A percentile compares a stretch with the other conserved stretches of the same genome.
Evolutionary conservation across 371 early-diverging fungal species (phyloP).

Genomic region (Gilbertella persicaria): DNA sequence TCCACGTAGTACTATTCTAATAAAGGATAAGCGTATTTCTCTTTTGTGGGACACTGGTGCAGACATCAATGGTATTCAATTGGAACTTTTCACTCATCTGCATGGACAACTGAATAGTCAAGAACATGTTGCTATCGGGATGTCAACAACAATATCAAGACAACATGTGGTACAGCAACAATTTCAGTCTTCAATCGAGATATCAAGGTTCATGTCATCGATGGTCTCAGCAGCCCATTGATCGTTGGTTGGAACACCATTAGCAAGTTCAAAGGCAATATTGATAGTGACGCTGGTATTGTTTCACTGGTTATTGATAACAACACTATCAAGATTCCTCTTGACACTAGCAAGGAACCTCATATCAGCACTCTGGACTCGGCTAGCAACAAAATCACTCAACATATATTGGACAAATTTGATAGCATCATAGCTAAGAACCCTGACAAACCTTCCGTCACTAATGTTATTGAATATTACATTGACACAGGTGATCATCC

Average conservation of each 20-base stretch:
- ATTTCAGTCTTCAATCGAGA: not conserved
- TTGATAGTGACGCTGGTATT: not conserved
- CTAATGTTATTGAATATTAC: not conserved
- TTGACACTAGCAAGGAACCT: no score
- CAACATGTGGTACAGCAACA: not conserved
- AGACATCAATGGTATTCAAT: not conserved
- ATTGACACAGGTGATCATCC: constrained; percentile 7
- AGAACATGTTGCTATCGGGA: not conserved
- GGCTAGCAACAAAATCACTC: no score
- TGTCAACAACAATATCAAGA: constrained; percentile 1
- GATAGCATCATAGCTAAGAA: not conserved
- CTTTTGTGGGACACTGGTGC: constrained; percentile 11
- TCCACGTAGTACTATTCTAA: not conserved
- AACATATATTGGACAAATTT: not conserved
- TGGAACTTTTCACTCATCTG: no score
- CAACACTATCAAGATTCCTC: no score
- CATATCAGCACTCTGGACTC: no score
- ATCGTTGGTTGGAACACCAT: constrained; percentile 5
- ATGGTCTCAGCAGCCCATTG: not conserved
- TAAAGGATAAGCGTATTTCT: not conserved
- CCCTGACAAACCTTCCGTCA: not conserved
- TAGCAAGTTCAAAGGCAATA: not conserved
- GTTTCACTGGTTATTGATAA: not conserved
- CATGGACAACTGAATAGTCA: not conserved
- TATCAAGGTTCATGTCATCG: not conserved